phyloP scores from a whole-genome alignment of 306 rosid species.

The Rosa lucieae region DNA sequence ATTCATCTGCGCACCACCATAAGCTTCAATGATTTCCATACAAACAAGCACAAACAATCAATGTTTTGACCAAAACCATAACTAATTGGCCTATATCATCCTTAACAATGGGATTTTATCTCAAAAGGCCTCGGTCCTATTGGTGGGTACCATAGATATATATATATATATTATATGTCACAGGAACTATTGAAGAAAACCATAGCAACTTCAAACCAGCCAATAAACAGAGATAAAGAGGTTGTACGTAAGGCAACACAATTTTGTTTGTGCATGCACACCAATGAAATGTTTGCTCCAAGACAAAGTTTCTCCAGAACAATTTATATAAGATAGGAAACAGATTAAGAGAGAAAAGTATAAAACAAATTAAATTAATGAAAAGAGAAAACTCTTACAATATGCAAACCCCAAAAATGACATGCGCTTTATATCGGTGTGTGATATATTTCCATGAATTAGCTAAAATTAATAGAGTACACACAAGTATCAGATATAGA shows the following conservation, averaged over 20 bases:
- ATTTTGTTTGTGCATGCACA: neutral
- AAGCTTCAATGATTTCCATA: no score
- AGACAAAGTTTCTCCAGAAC: neutral
- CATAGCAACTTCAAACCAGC: neutral
- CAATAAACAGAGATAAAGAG: neutral
- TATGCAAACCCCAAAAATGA: neutral
- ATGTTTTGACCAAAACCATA: no score
- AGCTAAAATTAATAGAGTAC: neutral
- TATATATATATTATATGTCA: no score
- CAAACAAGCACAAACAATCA: no score
- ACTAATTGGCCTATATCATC: no score
- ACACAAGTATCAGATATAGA: neutral
- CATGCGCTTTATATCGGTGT: neutral
- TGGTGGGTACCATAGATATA: no score
- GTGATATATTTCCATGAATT: neutral
- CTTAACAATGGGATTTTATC: no score
- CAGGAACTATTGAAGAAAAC: neutral
- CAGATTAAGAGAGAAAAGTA: neutral
- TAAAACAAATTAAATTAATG: neutral
- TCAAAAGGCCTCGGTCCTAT: no score
- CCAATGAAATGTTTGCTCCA: neutral
- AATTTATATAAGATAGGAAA: neutral
- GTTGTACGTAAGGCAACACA: neutral
- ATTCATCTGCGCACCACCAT: no score
- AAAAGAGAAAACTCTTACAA: neutral